Evolutionary conservation across 495 filamentous ascomycete genomes (phyloP), one percentile per base, ranked within the genome.

Genomic region (Aspergillus leporis): DNA sequence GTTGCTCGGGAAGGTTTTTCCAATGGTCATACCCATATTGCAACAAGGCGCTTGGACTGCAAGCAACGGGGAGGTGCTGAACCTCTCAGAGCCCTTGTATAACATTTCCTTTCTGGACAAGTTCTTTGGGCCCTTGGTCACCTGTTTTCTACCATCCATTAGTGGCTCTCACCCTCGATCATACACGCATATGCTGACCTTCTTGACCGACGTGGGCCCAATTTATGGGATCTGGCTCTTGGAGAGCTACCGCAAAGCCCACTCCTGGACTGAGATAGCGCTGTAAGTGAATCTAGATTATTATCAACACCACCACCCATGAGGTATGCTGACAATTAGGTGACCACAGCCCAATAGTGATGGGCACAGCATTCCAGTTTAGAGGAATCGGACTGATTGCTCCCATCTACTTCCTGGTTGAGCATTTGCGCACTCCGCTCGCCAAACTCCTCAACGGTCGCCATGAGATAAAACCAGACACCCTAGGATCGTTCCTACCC

Each of bases 171-270:
- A 69, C 36, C 46, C 45, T 0, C 28, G 21, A n/a, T 57, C 56
- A 5, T 36, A 51, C 8, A 31, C 54, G 1, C 66, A 69, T 8
- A 61, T 62, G 56, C 45, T 66, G 21, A 56, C 63, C 1, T 69
- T 69, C 28, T 36, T 69, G 18, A 31, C 58, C 4, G 63, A 69
- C 13, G 2, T 61, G 3, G 57, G 53, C 0, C 51, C 61, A 0
- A 6, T 69, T 0, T 66, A 62, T 30, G 61, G 31, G 4, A 62
- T 64, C 46, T 66, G 66, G 61, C 28, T 66, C 22, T 47, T 69
- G 19, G 66, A 66, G n/a, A 64, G 63, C 23, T 66, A 56, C 25
- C 63, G 66, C 4, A 47, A 57, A 6, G 31, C n/a, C 0, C 43
- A 62, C 22, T 38, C 55, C 4, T 48, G 53, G 38, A 2, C 16